Base-by-base conservation (phyloP, 768 basidiomycete genomes). In the Lactarius psammicola region DNA sequence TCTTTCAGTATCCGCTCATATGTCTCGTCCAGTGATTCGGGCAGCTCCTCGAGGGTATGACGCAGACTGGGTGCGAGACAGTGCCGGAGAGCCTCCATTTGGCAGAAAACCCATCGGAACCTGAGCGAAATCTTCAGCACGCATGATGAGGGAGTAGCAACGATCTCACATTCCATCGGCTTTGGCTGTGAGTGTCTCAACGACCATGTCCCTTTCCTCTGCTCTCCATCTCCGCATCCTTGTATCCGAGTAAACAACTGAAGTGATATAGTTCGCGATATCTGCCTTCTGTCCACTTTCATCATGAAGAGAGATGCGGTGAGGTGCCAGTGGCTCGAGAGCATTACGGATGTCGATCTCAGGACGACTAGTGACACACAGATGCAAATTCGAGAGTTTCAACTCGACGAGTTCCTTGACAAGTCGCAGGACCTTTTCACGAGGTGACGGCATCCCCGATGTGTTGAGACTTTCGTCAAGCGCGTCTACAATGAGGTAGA, bases 31-130 rank as follows among this genome's bases (percentile, higher is more conserved):
- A 59, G 36, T 9, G 58, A 34, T 44, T 38, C 30, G 0, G 58
- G 58, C 9, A 59, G 23, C 20, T 34, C 56, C n/a, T 40, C 56
- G 23, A 58, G 56, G 31, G 38, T 26, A 1, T 26, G 23, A n/a
- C 20, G 38, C 26, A 59, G 10, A 33, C 36, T 59, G 11, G 26
- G 18, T 17, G 36, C 8, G 42, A 38, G 40, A 59, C 58, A 59
- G 36, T 40, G 11, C 5, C 58, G 36, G 2, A 59, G 18, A 0
- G 40, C 30, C 20, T 59, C 56, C 13, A 58, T n/a, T 28, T 58
- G 56, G 4, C 56, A 57, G 4, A n/a, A 57, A 20, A 57, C 34
- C 28, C 34, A 59, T 3, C 57, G 57, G 34, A 59, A 59, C 58
- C 58, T 59, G 8, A 4, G 13, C 0, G 0, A 53, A 7, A 18